A percentile compares a stretch with the other conserved stretches of the same genome.
These are phyloP conservation scores for Aspergillus steynii DNA, from an alignment of 495 filamentous ascomycete genomes.

Conservation along the genomic window DNA sequence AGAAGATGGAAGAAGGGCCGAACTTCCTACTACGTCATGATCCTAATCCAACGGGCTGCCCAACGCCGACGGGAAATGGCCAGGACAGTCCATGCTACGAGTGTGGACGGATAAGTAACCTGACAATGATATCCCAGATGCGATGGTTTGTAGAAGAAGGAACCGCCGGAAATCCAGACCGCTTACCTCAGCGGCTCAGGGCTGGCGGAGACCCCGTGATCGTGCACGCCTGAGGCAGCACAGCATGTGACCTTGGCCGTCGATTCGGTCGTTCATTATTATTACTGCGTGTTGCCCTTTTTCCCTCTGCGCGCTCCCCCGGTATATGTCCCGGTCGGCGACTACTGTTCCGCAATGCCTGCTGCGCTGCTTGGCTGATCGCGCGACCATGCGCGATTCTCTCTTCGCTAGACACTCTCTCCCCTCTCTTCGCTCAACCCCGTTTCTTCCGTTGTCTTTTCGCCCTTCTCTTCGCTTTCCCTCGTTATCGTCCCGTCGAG, in stretches of 20 bases:
- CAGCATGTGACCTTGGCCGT: no score
- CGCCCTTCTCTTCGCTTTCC: neutral
- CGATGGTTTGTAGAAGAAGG: no score
- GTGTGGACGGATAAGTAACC: no score
- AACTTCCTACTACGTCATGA: neutral
- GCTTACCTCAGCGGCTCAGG: no score
- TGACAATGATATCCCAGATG: no score
- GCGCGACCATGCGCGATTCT: slow-evolving; percentile 32
- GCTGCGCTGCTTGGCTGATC: slow-evolving; percentile 16
- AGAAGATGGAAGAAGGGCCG: neutral
- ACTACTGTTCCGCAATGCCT: slow-evolving; percentile 16
- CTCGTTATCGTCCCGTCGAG: slow-evolving; percentile 4
- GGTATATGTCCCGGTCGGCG: slow-evolving; percentile 16
- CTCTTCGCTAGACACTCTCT: slow-evolving; percentile 13
- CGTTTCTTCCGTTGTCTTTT: neutral
- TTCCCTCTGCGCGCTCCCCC: neutral
- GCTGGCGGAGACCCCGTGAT: no score
- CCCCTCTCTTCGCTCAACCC: slow-evolving; percentile 8
- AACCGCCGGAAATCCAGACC: no score
- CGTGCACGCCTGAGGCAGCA: no score
- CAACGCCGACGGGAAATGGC: no score
- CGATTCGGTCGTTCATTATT: no score
- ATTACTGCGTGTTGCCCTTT: no score
- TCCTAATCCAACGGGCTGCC: neutral
- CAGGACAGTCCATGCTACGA: no score